phyloP scores from a whole-genome alignment of 2,329 filamentous ascomycete species.

The Colletotrichum gloeosporioides region DNA sequence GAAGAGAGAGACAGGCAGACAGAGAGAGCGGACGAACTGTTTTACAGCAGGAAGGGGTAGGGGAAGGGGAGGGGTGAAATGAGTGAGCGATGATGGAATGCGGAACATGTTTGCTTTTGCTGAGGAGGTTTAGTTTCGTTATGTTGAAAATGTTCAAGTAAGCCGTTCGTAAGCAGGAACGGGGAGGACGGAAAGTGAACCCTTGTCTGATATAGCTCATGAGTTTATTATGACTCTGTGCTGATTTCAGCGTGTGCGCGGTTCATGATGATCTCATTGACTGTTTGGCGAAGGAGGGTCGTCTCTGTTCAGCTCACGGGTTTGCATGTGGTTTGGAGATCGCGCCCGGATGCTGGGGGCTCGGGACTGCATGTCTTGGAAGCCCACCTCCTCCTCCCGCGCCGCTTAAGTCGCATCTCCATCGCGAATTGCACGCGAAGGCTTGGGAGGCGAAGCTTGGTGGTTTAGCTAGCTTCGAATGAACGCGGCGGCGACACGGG shows the following conservation, averaged over 20 bases:
- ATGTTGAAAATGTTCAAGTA: background rate
- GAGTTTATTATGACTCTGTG: conserved; percentile 1
- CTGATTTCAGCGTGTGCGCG: background rate
- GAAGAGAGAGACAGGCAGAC: background rate
- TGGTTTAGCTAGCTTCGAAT: background rate
- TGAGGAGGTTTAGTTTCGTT: background rate
- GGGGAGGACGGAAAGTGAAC: background rate
- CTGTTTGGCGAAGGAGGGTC: background rate
- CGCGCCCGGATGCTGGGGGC: background rate
- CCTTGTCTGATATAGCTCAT: background rate
- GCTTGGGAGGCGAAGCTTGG: background rate
- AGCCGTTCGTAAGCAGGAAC: background rate
- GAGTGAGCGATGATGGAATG: background rate
- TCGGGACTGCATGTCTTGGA: background rate
- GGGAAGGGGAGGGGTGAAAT: background rate
- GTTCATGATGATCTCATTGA: background rate
- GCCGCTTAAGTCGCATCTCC: background rate
- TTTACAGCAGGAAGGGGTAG: background rate
- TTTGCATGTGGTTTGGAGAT: background rate
- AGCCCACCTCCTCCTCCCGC: background rate
- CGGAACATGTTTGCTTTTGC: background rate
- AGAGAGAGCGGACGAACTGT: background rate
- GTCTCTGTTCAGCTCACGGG: background rate
- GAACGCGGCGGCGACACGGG: background rate
- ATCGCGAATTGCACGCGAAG: background rate